These are phyloP conservation scores for Diaporthe vexans DNA, from an alignment of 2,329 filamentous ascomycete genomes.

Conservation along the genomic window DNA sequence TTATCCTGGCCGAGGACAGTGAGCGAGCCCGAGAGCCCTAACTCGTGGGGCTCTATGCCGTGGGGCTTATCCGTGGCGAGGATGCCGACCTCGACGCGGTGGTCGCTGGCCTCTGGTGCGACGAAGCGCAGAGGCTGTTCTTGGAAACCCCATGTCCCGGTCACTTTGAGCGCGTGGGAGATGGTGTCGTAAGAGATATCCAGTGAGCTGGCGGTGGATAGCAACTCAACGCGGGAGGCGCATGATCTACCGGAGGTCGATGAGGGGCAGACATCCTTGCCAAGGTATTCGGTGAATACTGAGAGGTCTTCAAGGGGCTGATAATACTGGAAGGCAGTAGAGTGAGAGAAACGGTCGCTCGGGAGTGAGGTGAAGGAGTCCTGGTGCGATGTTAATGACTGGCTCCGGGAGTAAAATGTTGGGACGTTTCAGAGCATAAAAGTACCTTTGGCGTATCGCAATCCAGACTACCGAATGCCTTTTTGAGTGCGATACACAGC, in stretches of 20 bases:
- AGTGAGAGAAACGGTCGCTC: conserved; percentile 69
- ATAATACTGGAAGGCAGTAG: conserved; percentile 79
- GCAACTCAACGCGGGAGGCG: conserved; percentile 57
- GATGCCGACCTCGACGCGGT: conserved; percentile 85
- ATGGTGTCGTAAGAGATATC: conserved; percentile 84
- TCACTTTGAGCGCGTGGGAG: conserved; percentile 75
- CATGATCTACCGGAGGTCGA: conserved; percentile 56
- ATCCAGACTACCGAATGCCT: conserved; percentile 51
- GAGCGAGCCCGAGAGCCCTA: conserved; percentile 83
- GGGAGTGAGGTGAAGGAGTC: conserved; percentile 74
- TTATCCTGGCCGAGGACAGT: conserved; percentile 82
- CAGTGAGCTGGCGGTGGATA: conserved; percentile 71
- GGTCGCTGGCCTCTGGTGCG: conserved; percentile 50
- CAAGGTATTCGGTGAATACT: conserved; percentile 67
- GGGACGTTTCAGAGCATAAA: conserved; percentile 25
- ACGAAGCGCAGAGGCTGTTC: conserved; percentile 57
- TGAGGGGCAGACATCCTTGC: conserved; percentile 64
- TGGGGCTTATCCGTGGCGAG: conserved; percentile 74
- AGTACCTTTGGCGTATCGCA: conserved; percentile 53
- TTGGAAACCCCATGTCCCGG: conserved; percentile 72
- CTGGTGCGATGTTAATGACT: conserved; percentile 47
- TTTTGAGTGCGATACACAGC: conserved; percentile 51
- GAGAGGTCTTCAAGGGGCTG: conserved; percentile 71
- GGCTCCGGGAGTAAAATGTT: neutral
- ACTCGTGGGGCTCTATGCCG: conserved; percentile 76